Percentiles rank a stretch among this genome's conserved stretches.
phyloP scores from a whole-genome alignment of 2,329 filamentous ascomycete genomes.

The Fusarium sp. region DNA sequence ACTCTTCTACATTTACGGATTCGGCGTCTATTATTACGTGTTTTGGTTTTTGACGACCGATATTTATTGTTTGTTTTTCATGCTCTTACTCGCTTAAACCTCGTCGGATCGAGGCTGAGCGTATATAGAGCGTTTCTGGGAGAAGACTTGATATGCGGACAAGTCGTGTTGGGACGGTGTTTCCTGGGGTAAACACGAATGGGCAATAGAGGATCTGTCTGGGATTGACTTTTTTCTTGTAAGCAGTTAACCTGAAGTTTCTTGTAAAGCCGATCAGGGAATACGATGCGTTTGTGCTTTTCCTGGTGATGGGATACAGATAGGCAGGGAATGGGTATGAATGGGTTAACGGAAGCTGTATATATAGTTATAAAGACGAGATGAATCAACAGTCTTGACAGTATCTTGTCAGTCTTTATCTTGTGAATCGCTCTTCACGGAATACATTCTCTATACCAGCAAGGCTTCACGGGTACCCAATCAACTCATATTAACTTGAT shows the following conservation, averaged over 20 bases:
- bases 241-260: slow-evolving; percentile 5
- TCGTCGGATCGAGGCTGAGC: background rate
- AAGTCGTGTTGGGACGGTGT: slow-evolving; percentile 1
- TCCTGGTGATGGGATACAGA: slow-evolving; percentile 14
- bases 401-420: background rate
- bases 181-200: slow-evolving; percentile 11
- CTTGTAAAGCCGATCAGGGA: background rate
- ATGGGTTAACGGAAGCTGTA: background rate
- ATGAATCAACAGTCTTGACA: slow-evolving; percentile 2
- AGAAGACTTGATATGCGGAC: background rate
- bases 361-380: slow-evolving; percentile 20
- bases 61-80: slow-evolving; percentile 9
- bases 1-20: slow-evolving; percentile 17
- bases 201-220: slow-evolving; percentile 13
- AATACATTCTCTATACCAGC: background rate
- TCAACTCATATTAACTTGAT: background rate
- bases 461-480: background rate
- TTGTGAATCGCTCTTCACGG: background rate
- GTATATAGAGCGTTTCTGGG: background rate
- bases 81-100: slow-evolving; percentile 15
- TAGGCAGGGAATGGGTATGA: background rate
- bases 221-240: slow-evolving; percentile 1
- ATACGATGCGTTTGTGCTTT: slow-evolving; percentile 19
- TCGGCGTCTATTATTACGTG: slow-evolving; percentile 24
- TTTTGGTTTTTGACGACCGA: slow-evolving; percentile 22